Base-by-base conservation (phyloP, 176 grass and related monocot species). In the Avena insularis region DNA sequence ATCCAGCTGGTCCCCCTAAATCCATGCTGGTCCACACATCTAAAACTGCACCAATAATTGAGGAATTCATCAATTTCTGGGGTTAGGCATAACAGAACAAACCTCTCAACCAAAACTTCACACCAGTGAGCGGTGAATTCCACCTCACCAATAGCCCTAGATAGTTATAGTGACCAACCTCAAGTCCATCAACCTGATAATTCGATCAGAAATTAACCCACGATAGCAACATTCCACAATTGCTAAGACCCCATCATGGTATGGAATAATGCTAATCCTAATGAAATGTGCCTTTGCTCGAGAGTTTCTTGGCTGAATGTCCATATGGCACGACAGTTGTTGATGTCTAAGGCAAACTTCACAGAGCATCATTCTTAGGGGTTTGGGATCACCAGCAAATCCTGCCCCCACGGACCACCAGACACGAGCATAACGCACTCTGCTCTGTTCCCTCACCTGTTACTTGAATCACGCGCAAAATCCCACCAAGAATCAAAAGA, bases 61-160 rank as follows among this genome's bases (percentile, higher is more conserved):
- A 54, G 17, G 12, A 49, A 46, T 71, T 48, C 21, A 84, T 64
- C 56, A 57, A 16, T 20, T 72, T 43, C 78, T 85, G 36, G 36
- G 16, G 63, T 90, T 71, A 46, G 75, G 15, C 43, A 78, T 63
- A 19, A 63, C n/a, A 83, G 45, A 3, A 55, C 43, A 86, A 73
- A 53, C 46, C 9, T 31, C 29, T 90, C 12, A 45, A 85, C 64
- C 12, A 57, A 83, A 83, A 87, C 31, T 19, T 75, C 73, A 64
- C 55, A 71, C 4, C 65, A 55, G 2, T 46, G 21, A 83, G 56
- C 7, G 48, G 5, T 38, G 23, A 80, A 76, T 60, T 75, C 17
- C 12, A 8, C 11, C 60, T 82, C 51, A 40, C 20, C 54, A 71
- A 72, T 19, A 49, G 19, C 65, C 27, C 58, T 53, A 51, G 21